A percentile compares a stretch with the other conserved stretches of the same genome.
Conservation (phyloP, 164 flowering plant species). For the Stephania japonica region DNA sequence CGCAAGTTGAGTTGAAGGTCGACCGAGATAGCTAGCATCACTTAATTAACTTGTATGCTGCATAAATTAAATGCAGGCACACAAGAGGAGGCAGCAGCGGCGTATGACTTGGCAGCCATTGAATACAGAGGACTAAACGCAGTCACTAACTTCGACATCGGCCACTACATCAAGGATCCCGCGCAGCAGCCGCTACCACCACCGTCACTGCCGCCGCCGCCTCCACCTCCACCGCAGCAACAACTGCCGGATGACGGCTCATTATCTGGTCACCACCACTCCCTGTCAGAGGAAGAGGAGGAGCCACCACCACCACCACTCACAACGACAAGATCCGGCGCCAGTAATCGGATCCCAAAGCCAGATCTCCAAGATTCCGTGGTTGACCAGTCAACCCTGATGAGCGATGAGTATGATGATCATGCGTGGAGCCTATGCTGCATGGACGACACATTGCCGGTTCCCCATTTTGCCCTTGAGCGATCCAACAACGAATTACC, state of each 20-base stretch:
- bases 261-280: too few relatives aligned
- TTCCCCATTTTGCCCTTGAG: constrained; percentile 29
- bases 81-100: constrained; percentile 36
- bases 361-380: constrained; percentile 3
- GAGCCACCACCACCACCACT: too few relatives aligned
- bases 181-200: not conserved
- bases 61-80: constrained; percentile 17
- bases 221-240: not conserved
- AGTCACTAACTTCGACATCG: constrained; percentile 36
- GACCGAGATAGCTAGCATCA: not conserved
- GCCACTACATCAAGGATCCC: constrained; percentile 15
- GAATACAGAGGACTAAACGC: constrained; percentile 34
- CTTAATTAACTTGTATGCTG: not conserved
- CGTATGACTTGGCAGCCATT: constrained; percentile 33
- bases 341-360: not conserved
- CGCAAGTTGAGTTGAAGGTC: not conserved
- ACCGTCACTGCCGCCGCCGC: not conserved
- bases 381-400: constrained; percentile 3
- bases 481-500: constrained; percentile 26
- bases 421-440: constrained; percentile 18
- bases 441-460: constrained; percentile 15
- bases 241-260: not conserved
- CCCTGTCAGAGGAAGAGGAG: not conserved
- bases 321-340: too few relatives aligned
- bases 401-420: constrained; percentile 27